Conservation (phyloP, 1,139 yeast genomes). For the Candida sp. region DNA sequence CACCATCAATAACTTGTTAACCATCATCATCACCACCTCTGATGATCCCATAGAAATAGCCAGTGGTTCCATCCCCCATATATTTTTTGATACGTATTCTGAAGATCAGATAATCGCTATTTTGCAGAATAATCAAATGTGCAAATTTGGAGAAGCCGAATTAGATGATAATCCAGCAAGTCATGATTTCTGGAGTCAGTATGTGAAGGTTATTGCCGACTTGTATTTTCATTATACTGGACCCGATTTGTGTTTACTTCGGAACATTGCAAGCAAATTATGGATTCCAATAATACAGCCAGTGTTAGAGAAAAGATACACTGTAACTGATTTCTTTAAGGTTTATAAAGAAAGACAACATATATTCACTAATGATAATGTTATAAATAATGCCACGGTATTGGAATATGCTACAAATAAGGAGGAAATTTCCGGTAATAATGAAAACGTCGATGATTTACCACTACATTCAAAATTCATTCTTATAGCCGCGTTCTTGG, state of each 20-base stretch:
- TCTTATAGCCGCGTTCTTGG: slow-evolving; percentile 66
- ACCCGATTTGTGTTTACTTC: slow-evolving; percentile 42
- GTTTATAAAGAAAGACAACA: slow-evolving; percentile 43
- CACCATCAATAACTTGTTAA: slow-evolving; percentile 23
- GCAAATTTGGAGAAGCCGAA: slow-evolving; percentile 20
- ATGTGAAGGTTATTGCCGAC: slow-evolving; percentile 48
- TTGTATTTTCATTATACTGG: slow-evolving; percentile 53
- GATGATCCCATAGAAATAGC: slow-evolving; percentile 45
- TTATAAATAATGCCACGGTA: slow-evolving; percentile 32
- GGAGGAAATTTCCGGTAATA: slow-evolving; percentile 15
- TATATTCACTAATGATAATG: slow-evolving; percentile 38
- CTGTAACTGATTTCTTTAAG: slow-evolving; percentile 39
- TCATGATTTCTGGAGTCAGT: slow-evolving; percentile 45
- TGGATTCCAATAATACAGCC: slow-evolving; percentile 55
- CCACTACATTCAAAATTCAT: slow-evolving; percentile 59
- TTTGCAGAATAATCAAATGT: slow-evolving; percentile 22
- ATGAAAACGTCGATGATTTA: slow-evolving; percentile 32
- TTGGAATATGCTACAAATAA: slow-evolving; percentile 21
- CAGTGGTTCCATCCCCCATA: slow-evolving; percentile 47
- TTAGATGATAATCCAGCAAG: slow-evolving; percentile 20
- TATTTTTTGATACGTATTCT: slow-evolving; percentile 46
- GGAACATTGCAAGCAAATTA: slow-evolving; percentile 37
- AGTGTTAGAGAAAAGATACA: slow-evolving; percentile 25
- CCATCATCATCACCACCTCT: slow-evolving; percentile 31
- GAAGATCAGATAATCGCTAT: slow-evolving; percentile 38